These are phyloP conservation scores for Clitopilus hobsonii DNA, from an alignment of 768 basidiomycete genomes.

Conservation along the genomic window DNA sequence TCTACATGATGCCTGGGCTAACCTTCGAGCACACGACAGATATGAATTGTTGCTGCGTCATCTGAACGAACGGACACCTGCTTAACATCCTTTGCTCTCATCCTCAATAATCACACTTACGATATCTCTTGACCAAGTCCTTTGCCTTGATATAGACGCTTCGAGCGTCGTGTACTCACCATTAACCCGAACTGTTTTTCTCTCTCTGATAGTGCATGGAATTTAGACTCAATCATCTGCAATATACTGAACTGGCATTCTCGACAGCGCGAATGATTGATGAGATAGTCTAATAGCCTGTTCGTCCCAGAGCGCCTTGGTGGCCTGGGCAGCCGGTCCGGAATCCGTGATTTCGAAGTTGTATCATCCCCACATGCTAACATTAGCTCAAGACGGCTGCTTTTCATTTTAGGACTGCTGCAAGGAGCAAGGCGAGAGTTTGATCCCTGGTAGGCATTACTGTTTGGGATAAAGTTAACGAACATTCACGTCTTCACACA, in stretches of 20 bases:
- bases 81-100: background rate
- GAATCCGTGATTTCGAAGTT: background rate
- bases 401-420: background rate
- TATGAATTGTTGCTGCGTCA: slow-evolving; percentile 55
- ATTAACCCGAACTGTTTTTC: background rate
- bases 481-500: no score
- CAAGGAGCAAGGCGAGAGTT: background rate
- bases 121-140: background rate
- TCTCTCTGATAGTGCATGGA: background rate
- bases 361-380: background rate
- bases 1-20: background rate
- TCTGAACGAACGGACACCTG: slow-evolving; percentile 30
- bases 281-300: background rate
- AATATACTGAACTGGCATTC: background rate
- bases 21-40: slow-evolving; percentile 16
- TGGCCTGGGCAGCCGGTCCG: background rate
- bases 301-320: background rate
- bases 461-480: no score
- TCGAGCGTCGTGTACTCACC: background rate
- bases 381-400: background rate
- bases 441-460: background rate
- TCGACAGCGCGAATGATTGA: no score
- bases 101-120: background rate
- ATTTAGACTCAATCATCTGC: slow-evolving; percentile 1
- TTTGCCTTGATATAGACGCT: background rate